Conservation (phyloP, 352 stramenopile species). For the Pythium sp. region DNA sequence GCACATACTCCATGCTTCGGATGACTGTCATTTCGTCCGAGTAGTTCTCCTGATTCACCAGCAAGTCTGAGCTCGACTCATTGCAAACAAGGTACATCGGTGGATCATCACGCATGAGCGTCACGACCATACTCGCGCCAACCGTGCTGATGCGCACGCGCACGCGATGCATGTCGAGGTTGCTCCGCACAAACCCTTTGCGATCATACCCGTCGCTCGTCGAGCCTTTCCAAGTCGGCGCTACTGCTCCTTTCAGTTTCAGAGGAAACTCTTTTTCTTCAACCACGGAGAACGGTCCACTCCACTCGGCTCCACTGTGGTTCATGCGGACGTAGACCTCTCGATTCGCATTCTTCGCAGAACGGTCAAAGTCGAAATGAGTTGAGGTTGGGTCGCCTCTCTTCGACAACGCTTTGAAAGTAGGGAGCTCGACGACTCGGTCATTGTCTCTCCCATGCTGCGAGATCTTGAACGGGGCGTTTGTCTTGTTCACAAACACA, state of each 20-base stretch:
- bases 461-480: conserved; percentile 71
- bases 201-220: conserved; percentile 33
- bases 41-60: conserved; percentile 64
- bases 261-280: conserved; percentile 87
- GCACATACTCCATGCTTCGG: conserved; percentile 65
- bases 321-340: conserved; percentile 77
- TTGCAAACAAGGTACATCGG: conserved; percentile 87
- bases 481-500: conserved; percentile 86
- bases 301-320: conserved; percentile 73
- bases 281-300: conserved; percentile 72
- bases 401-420: conserved; percentile 22
- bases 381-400: conserved; percentile 33
- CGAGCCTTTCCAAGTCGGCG: conserved; percentile 43
- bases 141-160: conserved; percentile 77
- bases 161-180: conserved; percentile 56
- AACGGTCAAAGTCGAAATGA: conserved; percentile 73
- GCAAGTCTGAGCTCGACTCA: conserved; percentile 70
- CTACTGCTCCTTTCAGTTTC: conserved; percentile 61
- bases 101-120: conserved; percentile 67
- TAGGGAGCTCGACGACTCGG: conserved; percentile 59
- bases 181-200: conserved; percentile 42
- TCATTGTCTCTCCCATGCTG: conserved; percentile 61
- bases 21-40: conserved; percentile 66
- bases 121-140: conserved; percentile 80
- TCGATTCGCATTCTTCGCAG: conserved; percentile 47